Percentiles rank a stretch among this genome's conserved stretches.
Evolutionary conservation across 192 early-diverging fungal species (phyloP).

Genomic region (Coemansia sp.): DNA sequence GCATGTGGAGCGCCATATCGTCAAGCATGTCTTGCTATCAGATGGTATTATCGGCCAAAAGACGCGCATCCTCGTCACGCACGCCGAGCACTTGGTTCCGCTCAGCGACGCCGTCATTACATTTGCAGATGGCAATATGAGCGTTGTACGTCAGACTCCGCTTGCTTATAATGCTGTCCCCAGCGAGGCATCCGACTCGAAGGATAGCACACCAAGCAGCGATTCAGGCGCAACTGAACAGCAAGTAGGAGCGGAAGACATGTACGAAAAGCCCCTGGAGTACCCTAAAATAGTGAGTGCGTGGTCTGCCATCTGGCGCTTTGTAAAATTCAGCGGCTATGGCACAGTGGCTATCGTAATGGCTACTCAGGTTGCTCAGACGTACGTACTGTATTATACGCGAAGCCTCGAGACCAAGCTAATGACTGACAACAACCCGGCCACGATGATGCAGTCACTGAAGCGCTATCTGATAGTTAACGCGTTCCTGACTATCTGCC

Average conservation of each 20-base stretch:
- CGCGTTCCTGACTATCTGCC: constrained; percentile 9
- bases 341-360: constrained; percentile 5
- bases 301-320: constrained; percentile 8
- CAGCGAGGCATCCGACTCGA: neutral
- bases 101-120: constrained; percentile 22
- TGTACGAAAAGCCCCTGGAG: neutral
- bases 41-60: constrained; percentile 39
- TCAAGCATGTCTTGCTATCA: constrained; percentile 48
- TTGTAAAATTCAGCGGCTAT: constrained; percentile 15
- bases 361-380: constrained; percentile 4
- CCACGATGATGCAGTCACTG: constrained; percentile 27
- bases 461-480: constrained; percentile 23
- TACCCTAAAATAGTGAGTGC: neutral
- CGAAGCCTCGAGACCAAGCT: constrained; percentile 16
- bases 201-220: neutral
- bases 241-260: neutral
- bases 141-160: constrained; percentile 10
- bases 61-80: constrained; percentile 62
- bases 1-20: constrained; percentile 60
- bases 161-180: neutral
- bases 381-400: constrained; percentile 11
- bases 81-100: constrained; percentile 46
- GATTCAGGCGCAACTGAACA: neutral
- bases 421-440: constrained; percentile 32
- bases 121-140: constrained; percentile 7